Evolutionary conservation across 139 green algal species (phyloP).

Genomic region (Tetraselmis chui): DNA sequence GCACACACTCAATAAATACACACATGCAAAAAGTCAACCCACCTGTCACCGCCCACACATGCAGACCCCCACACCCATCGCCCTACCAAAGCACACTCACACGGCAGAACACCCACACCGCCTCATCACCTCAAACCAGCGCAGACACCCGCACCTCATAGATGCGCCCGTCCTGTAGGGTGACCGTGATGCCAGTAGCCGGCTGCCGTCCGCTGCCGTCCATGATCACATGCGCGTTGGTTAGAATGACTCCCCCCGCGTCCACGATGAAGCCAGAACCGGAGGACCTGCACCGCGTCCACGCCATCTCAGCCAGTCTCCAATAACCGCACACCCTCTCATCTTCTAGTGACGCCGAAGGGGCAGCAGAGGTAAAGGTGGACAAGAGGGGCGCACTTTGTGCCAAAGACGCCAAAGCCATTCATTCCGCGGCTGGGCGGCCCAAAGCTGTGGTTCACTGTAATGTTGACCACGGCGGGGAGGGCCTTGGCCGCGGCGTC

Average conservation of each 20-base stretch:
- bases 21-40: too few species aligned
- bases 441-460: constrained; percentile 10
- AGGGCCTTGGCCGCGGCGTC: constrained; percentile 48
- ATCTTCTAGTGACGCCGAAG: neutral
- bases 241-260: constrained; percentile 56
- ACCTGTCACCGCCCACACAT: too few species aligned
- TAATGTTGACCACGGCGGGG: constrained; percentile 57
- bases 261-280: constrained; percentile 62
- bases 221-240: constrained; percentile 74
- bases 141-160: constrained; percentile 52
- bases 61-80: too few species aligned
- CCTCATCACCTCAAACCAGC: constrained; percentile 2
- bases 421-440: neutral
- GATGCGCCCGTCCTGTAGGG: constrained; percentile 67
- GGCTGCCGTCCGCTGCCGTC: constrained; percentile 15
- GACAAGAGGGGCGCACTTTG: neutral
- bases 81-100: too few species aligned
- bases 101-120: too few species aligned
- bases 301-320: constrained; percentile 10
- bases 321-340: neutral
- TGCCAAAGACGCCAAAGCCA: constrained; percentile 7
- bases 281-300: constrained; percentile 19
- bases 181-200: constrained; percentile 35
- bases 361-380: neutral
- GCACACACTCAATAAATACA: too few species aligned